A percentile compares a stretch with the other conserved stretches of the same genome.
These are phyloP conservation scores for Phytophthora cryptogea DNA, from an alignment of 352 stramenopile genomes.

Conservation along the genomic window DNA sequence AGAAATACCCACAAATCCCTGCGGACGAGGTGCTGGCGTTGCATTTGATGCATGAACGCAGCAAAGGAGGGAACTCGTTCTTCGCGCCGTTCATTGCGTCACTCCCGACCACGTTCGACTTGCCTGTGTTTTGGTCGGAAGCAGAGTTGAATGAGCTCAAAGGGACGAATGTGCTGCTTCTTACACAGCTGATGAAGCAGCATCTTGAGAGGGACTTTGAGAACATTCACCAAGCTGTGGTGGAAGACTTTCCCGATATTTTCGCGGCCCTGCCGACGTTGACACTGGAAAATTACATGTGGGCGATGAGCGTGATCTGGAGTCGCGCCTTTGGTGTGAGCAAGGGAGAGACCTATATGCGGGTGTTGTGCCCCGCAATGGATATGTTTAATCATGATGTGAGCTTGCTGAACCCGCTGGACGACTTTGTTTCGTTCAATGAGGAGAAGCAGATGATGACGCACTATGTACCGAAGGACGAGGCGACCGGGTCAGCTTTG, in stretches of 20 bases:
- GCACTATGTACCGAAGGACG: slow-evolving; percentile 44
- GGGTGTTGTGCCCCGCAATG: slow-evolving; percentile 65
- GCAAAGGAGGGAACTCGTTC: slow-evolving; percentile 48
- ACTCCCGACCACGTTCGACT: slow-evolving; percentile 56
- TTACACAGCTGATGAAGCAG: slow-evolving; percentile 67
- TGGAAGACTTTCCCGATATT: slow-evolving; percentile 48
- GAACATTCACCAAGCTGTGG: slow-evolving; percentile 52
- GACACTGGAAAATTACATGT: slow-evolving; percentile 64
- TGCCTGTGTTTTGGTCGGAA: slow-evolving; percentile 63
- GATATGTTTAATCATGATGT: slow-evolving; percentile 85
- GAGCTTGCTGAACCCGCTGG: slow-evolving; percentile 39
- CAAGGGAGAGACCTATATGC: slow-evolving; percentile 45
- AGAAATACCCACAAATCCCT: slow-evolving; percentile 44
- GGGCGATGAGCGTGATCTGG: slow-evolving; percentile 80
- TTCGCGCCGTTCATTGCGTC: slow-evolving; percentile 62
- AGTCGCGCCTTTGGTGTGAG: slow-evolving; percentile 70
- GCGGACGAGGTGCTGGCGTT: slow-evolving; percentile 60
- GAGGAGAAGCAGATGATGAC: slow-evolving; percentile 47
- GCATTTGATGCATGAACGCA: slow-evolving; percentile 64
- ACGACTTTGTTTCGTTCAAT: slow-evolving; percentile 63
- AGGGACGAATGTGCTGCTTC: slow-evolving; percentile 60
- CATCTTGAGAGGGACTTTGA: slow-evolving; percentile 66
- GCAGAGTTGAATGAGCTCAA: slow-evolving; percentile 48
- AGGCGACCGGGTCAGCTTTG: slow-evolving; percentile 38
- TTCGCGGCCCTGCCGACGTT: slow-evolving; percentile 39